Base-by-base conservation (phyloP, 768 basidiomycete species). In the Cyclocybe cylindracea region DNA sequence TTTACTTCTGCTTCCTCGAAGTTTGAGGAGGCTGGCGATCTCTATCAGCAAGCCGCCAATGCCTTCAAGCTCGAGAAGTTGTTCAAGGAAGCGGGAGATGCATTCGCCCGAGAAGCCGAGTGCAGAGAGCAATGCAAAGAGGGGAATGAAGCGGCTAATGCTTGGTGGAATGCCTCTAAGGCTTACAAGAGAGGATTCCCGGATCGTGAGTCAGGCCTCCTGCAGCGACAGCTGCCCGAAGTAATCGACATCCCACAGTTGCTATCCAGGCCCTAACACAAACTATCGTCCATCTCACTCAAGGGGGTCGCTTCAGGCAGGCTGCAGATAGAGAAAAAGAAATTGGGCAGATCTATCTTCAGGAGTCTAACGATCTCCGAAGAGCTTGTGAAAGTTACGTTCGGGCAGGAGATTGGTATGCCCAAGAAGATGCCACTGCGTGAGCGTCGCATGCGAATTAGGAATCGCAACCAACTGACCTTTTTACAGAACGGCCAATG, bases 261-360 rank as follows among this genome's bases (percentile, higher is more conserved):
- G 96, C 97, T 41, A 81, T 98, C 34, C 84, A 89, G 62, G 90
- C 95, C 16, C 73, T 98, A 43, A 78, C 84, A 6, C 86, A 91
- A 62, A 93, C 94, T 5, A 89, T 98, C 55, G 78, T 78, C 14
- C 86, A 91, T 64, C 83, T 97, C 41, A 91, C 91, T 8, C 70
- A 89, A 58, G 77, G 78, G 29, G 97, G 97, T 46, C 85, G 94
- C 50, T 99, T 98, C 78, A 78, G 97, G 46, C 97, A 99, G 69
- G 97, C 97, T 16, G 97, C 96, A 5, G 97, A 99, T 70, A 78
- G 97, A 61, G 94, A 98, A 78, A 98, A 96, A 72, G 91, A 98
- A 74, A 95, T 98, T 58, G 97, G 86, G 2, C 87, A 92, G 65
- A 94, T 98, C 56, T 87, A 93, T 71, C 80, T 94, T n/a, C 86